A percentile compares a stretch with the other conserved stretches of the same genome.
Conservation (phyloP, 345 rosid genomes). For the Melaleuca alternifolia region DNA sequence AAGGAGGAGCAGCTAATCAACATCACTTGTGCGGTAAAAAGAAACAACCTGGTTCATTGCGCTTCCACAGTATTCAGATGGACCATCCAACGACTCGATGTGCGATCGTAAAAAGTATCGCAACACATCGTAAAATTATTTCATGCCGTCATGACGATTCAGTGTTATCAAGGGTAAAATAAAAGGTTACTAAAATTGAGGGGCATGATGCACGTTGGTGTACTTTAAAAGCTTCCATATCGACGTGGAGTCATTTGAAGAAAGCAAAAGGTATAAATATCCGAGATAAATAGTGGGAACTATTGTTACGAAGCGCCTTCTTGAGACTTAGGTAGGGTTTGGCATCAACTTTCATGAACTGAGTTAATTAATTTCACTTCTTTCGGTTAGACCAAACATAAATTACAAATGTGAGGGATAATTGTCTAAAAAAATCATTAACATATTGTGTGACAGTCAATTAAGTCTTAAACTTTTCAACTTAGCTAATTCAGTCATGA, state of each 20-base stretch:
- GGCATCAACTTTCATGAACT: neutral
- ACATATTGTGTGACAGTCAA: accelerated
- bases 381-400: neutral
- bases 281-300: neutral
- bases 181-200: too few species aligned
- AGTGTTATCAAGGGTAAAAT: too few species aligned
- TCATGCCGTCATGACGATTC: too few species aligned
- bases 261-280: too few species aligned
- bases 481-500: accelerated
- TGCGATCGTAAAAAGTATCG: too few species aligned
- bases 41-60: too few species aligned
- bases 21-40: too few species aligned
- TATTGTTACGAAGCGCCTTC: neutral
- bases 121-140: too few species aligned
- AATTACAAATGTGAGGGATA: accelerated
- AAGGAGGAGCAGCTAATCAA: too few species aligned
- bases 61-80: too few species aligned
- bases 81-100: too few species aligned
- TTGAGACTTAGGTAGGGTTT: neutral
- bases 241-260: neutral
- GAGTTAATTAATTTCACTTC: neutral
- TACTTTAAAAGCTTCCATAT: neutral
- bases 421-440: accelerated
- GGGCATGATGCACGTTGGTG: neutral
- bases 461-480: accelerated